Base-by-base conservation (phyloP, 345 rosid genomes). In the Chamaenerion angustifolium region DNA sequence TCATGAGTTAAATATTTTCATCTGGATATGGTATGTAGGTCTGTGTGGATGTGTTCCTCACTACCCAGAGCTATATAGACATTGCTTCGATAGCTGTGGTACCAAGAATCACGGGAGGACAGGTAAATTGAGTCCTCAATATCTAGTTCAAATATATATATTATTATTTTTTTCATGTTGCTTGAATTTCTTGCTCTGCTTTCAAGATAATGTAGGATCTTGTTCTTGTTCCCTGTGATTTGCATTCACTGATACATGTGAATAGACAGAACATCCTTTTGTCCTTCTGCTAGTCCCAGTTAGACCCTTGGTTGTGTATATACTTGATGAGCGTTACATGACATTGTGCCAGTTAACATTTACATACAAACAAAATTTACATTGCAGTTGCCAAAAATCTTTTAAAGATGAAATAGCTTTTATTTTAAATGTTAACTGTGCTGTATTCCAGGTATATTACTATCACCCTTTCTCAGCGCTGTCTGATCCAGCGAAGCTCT, bases 61-160 rank as follows among this genome's bases (percentile, higher is more conserved):
- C 96, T 61, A 62, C 83, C 69, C 96, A 93, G 76, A 71, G 76
- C 48, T 88, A 93, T 54, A 80, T 82, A 49, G 99, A 93, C 69
- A 79, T 85, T 56, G 90, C 95, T 55, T 93, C 99, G 42, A 68
- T 85, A 58, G 78, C 94, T 47, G 95, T 76, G 45, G 79, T 93
- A 59, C 96, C 99, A 37, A 79, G 75, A 74, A 85, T 85, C 18
- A 84, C 96, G 43, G 99, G 99, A 70, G 96, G 96, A 60, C 96
- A 87, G 95, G 94, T 92, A 69, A 48, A 15, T 31, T 55, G 56
- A 37, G 37, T 31, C 37, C 37, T 31, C 6, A 31, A 31, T 31
- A 8, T 31, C 37, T 3, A 11, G 8, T 16, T 37, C 6, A n/a
- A 18, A 11, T 16, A 43, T 31, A n/a, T n/a, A n/a, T n/a, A n/a